These are phyloP conservation scores for Alternaria postmessia DNA, from an alignment of 2,329 filamentous ascomycete genomes.

Conservation along the genomic window DNA sequence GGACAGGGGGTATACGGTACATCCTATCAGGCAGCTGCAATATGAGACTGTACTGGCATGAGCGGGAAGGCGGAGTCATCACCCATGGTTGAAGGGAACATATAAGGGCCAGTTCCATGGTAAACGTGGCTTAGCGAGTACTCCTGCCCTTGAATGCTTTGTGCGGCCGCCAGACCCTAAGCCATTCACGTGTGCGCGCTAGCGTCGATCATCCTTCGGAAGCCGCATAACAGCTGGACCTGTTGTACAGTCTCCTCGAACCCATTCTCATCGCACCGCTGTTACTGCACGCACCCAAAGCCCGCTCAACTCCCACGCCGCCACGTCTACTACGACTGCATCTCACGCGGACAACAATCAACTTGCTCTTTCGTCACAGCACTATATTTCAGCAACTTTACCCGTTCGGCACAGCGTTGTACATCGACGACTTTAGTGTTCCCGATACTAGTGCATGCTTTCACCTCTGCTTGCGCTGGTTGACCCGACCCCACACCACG, in stretches of 20 bases:
- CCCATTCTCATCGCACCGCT: background rate
- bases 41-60: background rate
- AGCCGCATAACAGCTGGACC: slow-evolving; percentile 2
- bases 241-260: slow-evolving; percentile 1
- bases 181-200: slow-evolving; percentile 17
- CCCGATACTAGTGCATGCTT: slow-evolving; percentile 7
- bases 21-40: background rate
- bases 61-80: slow-evolving; percentile 3
- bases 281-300: background rate
- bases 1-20: background rate
- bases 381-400: background rate
- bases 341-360: background rate
- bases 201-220: slow-evolving; percentile 12
- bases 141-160: slow-evolving; percentile 10
- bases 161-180: background rate
- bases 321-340: background rate
- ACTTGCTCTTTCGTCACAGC: background rate
- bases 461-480: slow-evolving; percentile 1
- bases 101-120: slow-evolving; percentile 9
- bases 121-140: slow-evolving; percentile 8
- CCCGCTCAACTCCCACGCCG: background rate
- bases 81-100: background rate
- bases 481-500: background rate
- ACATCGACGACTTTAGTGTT: background rate
- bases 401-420: background rate